A percentile compares a stretch with the other conserved stretches of the same genome.
phyloP scores from a whole-genome alignment of 2,329 filamentous ascomycete species.

The Paraconiothyrium sp. region DNA sequence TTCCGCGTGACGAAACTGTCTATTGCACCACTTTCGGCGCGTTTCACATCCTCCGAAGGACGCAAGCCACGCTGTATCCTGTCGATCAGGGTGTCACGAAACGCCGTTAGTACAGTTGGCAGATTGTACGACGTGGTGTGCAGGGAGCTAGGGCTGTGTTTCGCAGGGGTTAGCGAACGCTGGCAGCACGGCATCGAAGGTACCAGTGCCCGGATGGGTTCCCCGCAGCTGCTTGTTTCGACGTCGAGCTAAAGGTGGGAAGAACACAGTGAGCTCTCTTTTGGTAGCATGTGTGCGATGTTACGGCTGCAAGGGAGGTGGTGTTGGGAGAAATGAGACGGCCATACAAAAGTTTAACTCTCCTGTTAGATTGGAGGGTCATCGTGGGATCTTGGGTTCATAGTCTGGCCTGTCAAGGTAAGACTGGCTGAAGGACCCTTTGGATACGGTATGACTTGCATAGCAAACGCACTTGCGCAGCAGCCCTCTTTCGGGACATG shows the following conservation, averaged over 20 bases:
- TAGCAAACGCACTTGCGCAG: background rate
- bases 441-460: background rate
- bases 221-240: constrained; percentile 14
- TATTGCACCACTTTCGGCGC: constrained; percentile 27
- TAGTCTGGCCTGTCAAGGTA: background rate
- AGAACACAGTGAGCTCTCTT: background rate
- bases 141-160: constrained; percentile 27
- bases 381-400: constrained; percentile 20
- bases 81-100: too few relatives aligned
- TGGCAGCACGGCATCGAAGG: background rate
- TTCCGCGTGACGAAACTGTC: constrained; percentile 26
- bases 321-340: background rate
- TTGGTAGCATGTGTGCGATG: constrained; percentile 6
- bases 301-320: background rate
- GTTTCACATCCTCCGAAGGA: constrained; percentile 30
- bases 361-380: background rate
- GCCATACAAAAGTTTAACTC: background rate
- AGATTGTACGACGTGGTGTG: constrained; percentile 12
- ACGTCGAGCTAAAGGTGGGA: constrained; percentile 14
- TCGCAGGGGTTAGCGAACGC: constrained; percentile 33
- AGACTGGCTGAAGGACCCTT: background rate
- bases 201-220: background rate
- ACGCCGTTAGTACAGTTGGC: constrained; percentile 22
- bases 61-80: too few relatives aligned
- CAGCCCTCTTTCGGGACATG: background rate